Conservation (phyloP, 2,329 filamentous ascomycete genomes). For the Dothiorella sarmentorum region DNA sequence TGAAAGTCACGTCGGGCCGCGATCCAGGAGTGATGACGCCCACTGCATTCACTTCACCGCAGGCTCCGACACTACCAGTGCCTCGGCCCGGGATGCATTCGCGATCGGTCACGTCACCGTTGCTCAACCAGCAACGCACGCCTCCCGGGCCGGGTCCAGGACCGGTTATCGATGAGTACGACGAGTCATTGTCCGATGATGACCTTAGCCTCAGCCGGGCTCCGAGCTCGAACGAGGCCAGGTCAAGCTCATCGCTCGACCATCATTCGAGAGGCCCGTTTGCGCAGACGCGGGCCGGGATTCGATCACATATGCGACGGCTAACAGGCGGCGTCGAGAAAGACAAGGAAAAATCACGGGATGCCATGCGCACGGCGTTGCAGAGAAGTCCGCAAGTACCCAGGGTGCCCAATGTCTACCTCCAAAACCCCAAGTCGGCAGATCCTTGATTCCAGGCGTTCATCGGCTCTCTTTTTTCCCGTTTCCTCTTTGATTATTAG, state of each 20-base stretch:
- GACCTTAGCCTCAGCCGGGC: conserved; percentile 53
- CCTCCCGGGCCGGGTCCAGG: conserved; percentile 45
- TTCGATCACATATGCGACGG: conserved; percentile 57
- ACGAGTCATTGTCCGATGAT: conserved; percentile 76
- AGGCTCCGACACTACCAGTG: conserved; percentile 31
- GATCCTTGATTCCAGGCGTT: not conserved
- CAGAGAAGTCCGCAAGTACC: conserved; percentile 47
- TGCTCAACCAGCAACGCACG: conserved; percentile 55
- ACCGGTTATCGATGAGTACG: conserved; percentile 60
- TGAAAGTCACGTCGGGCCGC: conserved; percentile 55
- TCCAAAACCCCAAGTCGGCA: conserved; percentile 24
- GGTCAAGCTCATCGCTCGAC: conserved; percentile 7
- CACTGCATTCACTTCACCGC: conserved; percentile 49
- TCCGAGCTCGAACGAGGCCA: not conserved
- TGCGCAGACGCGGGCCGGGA: conserved; percentile 47
- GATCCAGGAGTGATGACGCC: conserved; percentile 54
- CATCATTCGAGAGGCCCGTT: conserved; percentile 56
- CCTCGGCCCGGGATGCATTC: conserved; percentile 68
- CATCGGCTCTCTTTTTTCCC: not conserved
- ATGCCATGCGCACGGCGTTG: conserved; percentile 31
- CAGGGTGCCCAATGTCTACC: conserved; percentile 46
- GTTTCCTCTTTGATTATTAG: not conserved
- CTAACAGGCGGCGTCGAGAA: conserved; percentile 49
- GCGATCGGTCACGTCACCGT: conserved; percentile 80
- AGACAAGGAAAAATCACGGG: conserved; percentile 33